Evolutionary conservation across 805 yeast genomes (phyloP).

Genomic region (Starmerella apis): DNA sequence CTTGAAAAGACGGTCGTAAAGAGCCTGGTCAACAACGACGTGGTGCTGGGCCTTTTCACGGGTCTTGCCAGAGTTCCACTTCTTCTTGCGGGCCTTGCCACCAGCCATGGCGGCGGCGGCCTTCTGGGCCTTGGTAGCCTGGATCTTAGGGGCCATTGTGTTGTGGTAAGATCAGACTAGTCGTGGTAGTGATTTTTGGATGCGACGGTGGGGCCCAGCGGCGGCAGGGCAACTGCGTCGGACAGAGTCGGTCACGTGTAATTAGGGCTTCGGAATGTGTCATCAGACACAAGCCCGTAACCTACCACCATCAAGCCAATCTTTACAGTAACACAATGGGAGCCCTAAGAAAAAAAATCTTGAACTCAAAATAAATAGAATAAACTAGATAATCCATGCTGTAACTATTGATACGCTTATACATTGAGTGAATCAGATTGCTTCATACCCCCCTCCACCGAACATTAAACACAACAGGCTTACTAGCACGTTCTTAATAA

Average conservation of each 20-base stretch:
- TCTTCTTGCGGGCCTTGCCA: constrained; percentile 99
- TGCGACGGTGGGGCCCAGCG: background rate
- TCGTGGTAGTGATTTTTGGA: constrained; percentile 16
- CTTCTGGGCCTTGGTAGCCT: constrained; percentile 98
- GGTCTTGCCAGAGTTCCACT: constrained; percentile 99
- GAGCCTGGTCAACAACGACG: constrained; percentile 93
- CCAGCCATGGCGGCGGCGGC: constrained; percentile 99
- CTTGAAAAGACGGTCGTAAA: constrained; percentile 98
- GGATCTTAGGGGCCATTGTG: constrained; percentile 98
- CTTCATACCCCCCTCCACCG: no score
- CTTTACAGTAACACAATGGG: no score
- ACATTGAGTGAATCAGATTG: no score
- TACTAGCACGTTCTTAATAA: no score
- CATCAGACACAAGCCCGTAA: background rate
- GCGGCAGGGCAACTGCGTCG: constrained; percentile 7
- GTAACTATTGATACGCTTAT: no score
- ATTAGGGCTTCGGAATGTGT: constrained; percentile 14
- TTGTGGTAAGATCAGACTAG: constrained; percentile 9
- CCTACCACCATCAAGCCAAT: no score
- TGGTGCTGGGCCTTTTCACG: constrained; percentile 99
- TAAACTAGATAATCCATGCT: no score
- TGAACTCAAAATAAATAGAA: no score
- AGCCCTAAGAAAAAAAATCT: no score
- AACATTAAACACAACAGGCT: no score
- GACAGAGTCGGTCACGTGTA: constrained; percentile 20